Evolutionary conservation across 805 yeast genomes (phyloP), one percentile per base, ranked within the genome.

Genomic region (Kregervanrija pseudodelftensis): DNA sequence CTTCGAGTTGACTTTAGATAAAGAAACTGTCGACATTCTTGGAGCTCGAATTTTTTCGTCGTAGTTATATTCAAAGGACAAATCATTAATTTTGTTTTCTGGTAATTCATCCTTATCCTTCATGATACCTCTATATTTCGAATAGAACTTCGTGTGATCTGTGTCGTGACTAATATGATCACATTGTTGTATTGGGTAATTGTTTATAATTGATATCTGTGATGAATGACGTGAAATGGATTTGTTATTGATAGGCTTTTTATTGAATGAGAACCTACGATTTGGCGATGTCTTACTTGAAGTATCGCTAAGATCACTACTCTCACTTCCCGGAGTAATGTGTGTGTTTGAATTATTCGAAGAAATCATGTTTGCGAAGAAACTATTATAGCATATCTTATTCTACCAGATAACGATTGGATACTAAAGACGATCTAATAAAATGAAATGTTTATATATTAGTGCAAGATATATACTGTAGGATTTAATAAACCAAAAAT

Each of bases 11-110:
- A 38, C 51, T 38, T 50, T 53, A 28, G 55, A 40, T 2, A 60
- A 44, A 37, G 66, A 55, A 11, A 53, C 59, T 4, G 58, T 43
- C n/a, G 70, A 65, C 76, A 74, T 72, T 41, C 79, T 56, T 10
- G 80, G 80, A 33, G 79, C 78, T 46, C 80, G 57, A 40, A 76
- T 76, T 52, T 74, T 75, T 47, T 75, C 78, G 50, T 75, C 76
- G 50, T 74, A 75, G 55, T 75, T 69, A 47, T 69, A 59, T 37
- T 61, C 63, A 46, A 53, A 61, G 11, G 49, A 48, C 38, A 58
- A 52, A 44, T 60, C 58, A 40, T 58, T 54, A 30, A 54, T 39
- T n/a, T 49, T 45, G 12, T 56, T 57, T 16, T 55, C 62, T 1
- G 62, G 58, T 10, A 54, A 54, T 40, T 59, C 59, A 32, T 59